Base-by-base conservation (phyloP, 108 stramenopile species). In the Ochromonas danica region DNA sequence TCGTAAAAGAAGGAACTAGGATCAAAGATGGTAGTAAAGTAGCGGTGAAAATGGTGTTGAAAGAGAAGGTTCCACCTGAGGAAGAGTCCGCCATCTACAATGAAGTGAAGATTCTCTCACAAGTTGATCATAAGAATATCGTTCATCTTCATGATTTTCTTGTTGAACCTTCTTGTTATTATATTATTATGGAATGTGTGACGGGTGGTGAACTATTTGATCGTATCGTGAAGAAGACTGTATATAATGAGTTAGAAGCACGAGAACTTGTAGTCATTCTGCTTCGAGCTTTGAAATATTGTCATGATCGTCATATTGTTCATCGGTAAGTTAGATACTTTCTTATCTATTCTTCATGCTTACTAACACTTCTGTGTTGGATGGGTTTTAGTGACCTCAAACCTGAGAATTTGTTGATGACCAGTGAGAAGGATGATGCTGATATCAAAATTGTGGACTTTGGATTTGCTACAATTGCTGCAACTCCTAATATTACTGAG, bases 141-240 rank as follows among this genome's bases (percentile, higher is more conserved):
- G 92, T 95, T 78, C 80, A 87, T 38, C 79, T 95, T 63, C 77
- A 89, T 30, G 94, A 97, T 41, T 92, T 94, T 2, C 92, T 91
- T 83, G 96, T 95, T 83, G 93, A 94, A 78, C 71, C 93, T 1
- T 90, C 42, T 1, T 62, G 72, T 61, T 77, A 86, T 0, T 87
- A 85, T 72, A 71, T 88, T 60, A 80, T 85, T 35, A 79, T 80
- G 77, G 84, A 81, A 77, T 2, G 1, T 1, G 33, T 42, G 1
- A 35, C 25, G n/a, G 77, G 81, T 6, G 79, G 81, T 71, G 35
- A 87, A n/a, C 42, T 79, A 31, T 79, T 79, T 43, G 79, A 79
- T 2, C 62, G 79, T 6, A 65, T 79, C 40, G 71, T 79, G 67
- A 61, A 3, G 31, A 65, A 62, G 65, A 22, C 25, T 14, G 27